phyloP scores from a whole-genome alignment of 2,329 filamentous ascomycete species.

The Pseudogymnoascus sp. region DNA sequence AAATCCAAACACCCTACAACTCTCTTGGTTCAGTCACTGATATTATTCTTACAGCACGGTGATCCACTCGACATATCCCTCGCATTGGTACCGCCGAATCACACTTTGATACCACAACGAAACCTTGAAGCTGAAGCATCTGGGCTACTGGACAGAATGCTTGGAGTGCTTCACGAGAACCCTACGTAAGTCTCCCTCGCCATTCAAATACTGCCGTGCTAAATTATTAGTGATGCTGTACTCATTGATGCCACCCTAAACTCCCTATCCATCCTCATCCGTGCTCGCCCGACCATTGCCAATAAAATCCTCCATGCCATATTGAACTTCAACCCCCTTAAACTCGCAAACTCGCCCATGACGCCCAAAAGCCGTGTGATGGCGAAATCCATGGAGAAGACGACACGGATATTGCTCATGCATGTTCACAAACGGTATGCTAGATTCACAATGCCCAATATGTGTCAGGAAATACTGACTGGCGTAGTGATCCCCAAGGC shows the following conservation, averaged over 20 bases:
- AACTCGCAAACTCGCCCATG: slow-evolving; percentile 68
- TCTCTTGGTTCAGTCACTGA: slow-evolving; percentile 1
- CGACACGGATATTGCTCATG: slow-evolving; percentile 72
- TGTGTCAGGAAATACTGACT: slow-evolving; percentile 19
- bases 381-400: slow-evolving; percentile 91
- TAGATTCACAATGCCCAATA: background rate
- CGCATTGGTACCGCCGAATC: slow-evolving; percentile 74
- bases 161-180: slow-evolving; percentile 79
- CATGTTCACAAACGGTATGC: slow-evolving; percentile 72
- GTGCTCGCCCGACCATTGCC: slow-evolving; percentile 70
- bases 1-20: background rate
- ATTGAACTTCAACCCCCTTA: slow-evolving; percentile 86
- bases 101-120: slow-evolving; percentile 69
- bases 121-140: slow-evolving; percentile 89
- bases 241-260: slow-evolving; percentile 89
- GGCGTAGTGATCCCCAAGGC: slow-evolving; percentile 67
- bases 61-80: slow-evolving; percentile 80
- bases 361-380: slow-evolving; percentile 74
- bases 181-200: slow-evolving; percentile 54
- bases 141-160: slow-evolving; percentile 80
- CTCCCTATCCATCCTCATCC: slow-evolving; percentile 73
- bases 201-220: slow-evolving; percentile 31
- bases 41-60: slow-evolving; percentile 44
- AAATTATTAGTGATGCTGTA: slow-evolving; percentile 63
- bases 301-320: slow-evolving; percentile 81